These are phyloP conservation scores for Besnoitia besnoiti DNA, from an alignment of 169 alveolate species.

Conservation along the genomic window DNA sequence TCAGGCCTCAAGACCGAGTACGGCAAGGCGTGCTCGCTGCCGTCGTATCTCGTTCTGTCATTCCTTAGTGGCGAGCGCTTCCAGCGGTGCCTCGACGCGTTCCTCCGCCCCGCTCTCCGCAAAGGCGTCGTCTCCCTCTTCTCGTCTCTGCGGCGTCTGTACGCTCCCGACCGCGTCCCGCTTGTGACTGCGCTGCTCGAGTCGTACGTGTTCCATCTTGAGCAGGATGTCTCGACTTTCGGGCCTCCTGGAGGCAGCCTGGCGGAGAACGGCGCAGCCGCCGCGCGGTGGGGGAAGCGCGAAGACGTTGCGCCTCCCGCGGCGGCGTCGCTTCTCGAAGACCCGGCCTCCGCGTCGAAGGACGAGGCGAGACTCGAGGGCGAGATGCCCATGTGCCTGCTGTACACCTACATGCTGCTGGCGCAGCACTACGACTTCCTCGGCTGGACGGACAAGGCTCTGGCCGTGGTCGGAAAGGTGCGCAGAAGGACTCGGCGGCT, in stretches of 20 bases:
- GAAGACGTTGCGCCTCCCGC: conserved; percentile 3
- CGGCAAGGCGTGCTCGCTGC: conserved; percentile 40
- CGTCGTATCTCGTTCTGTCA: conserved; percentile 27
- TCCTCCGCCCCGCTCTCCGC: conserved; percentile 59
- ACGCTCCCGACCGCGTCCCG: conserved; percentile 44
- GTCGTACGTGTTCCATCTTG: conserved; percentile 41
- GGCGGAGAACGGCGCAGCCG: neutral
- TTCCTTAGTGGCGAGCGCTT: conserved; percentile 49
- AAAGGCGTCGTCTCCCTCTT: conserved; percentile 54
- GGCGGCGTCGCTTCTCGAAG: neutral
- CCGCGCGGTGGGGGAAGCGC: conserved; percentile 2
- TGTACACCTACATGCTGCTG: conserved; percentile 54
- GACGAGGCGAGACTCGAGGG: neutral
- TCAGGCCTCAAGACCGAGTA: conserved; percentile 3
- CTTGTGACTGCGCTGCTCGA: conserved; percentile 28
- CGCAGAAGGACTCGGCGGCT: neutral
- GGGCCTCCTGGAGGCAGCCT: conserved; percentile 7
- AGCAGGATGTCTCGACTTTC: conserved; percentile 36
- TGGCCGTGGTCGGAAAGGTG: conserved; percentile 53
- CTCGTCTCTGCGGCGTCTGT: conserved; percentile 39
- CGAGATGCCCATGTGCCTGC: conserved; percentile 40
- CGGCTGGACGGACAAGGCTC: conserved; percentile 61
- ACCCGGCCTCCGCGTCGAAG: neutral
- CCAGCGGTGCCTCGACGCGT: conserved; percentile 35
- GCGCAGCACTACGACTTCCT: conserved; percentile 74